These are phyloP conservation scores for Acer negundo DNA, from an alignment of 345 rosid species.

Conservation along the genomic window DNA sequence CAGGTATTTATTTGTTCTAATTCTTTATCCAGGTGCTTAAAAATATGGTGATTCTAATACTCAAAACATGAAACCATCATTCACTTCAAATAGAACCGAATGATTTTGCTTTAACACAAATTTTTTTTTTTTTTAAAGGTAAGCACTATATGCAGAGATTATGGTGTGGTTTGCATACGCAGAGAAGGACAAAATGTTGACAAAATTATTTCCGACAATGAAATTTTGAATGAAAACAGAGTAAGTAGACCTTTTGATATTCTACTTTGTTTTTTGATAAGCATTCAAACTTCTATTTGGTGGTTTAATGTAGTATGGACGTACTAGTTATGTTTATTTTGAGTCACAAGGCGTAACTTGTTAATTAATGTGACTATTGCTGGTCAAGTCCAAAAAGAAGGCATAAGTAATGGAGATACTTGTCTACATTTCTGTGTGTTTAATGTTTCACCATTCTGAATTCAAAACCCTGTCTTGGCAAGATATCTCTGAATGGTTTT, in stretches of 20 bases:
- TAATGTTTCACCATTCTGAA: background rate
- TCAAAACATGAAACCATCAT: background rate
- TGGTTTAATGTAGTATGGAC: background rate
- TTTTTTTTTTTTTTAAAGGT: constrained; percentile 41
- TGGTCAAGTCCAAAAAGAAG: background rate
- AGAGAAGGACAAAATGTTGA: constrained; percentile 80
- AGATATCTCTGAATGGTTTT: background rate
- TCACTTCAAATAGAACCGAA: background rate
- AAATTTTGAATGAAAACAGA: constrained; percentile 49
- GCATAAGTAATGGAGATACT: background rate
- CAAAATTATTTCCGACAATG: constrained; percentile 49
- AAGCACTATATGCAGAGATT: constrained; percentile 61
- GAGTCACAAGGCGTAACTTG: background rate
- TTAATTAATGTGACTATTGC: background rate
- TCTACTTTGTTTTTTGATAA: background rate
- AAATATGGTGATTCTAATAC: background rate
- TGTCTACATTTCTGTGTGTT: constrained; percentile 12
- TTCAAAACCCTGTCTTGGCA: background rate
- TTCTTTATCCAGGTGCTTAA: background rate
- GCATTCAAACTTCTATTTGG: background rate
- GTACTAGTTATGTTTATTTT: background rate
- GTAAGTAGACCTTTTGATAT: constrained; percentile 31
- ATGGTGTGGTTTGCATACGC: constrained; percentile 82
- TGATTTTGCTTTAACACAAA: background rate
- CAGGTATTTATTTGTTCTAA: constrained; percentile 51